phyloP scores from a whole-genome alignment of 2,329 filamentous ascomycete genomes.

The Diaporthe nobilis region DNA sequence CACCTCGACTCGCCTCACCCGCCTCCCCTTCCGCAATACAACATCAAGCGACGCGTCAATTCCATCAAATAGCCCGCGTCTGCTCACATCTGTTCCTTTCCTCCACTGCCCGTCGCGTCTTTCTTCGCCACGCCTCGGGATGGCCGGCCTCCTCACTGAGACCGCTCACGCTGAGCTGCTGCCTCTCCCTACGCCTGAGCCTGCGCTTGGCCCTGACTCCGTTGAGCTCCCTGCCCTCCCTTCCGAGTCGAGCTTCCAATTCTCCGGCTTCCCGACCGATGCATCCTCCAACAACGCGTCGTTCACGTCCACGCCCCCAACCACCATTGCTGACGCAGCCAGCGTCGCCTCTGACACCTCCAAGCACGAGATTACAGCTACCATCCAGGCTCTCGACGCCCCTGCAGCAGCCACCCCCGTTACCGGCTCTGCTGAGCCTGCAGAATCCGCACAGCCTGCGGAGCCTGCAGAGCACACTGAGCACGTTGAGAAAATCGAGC shows the following conservation, averaged over 20 bases:
- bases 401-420: constrained; percentile 26
- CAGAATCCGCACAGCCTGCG: constrained; percentile 37
- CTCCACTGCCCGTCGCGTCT: constrained; percentile 30
- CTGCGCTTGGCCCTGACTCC: constrained; percentile 24
- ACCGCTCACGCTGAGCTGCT: constrained; percentile 29
- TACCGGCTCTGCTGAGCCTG: constrained; percentile 35
- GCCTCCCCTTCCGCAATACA: constrained; percentile 1
- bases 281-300: constrained; percentile 49
- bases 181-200: constrained; percentile 21
- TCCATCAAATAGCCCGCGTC: constrained; percentile 10
- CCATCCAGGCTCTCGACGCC: constrained; percentile 32
- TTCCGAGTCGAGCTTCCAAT: constrained; percentile 47
- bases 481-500: constrained; percentile 43
- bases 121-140: constrained; percentile 6
- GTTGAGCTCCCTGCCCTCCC: constrained; percentile 40
- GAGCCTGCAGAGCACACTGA: constrained; percentile 38
- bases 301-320: constrained; percentile 51
- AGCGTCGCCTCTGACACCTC: constrained; percentile 49
- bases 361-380: constrained; percentile 44
- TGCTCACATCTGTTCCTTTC: constrained; percentile 5
- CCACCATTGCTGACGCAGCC: constrained; percentile 51
- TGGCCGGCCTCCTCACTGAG: constrained; percentile 37
- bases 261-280: constrained; percentile 49
- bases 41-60: constrained; percentile 38
- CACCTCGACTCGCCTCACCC: background rate